Base-by-base conservation (phyloP, 495 filamentous ascomycete species). In the Pseudoneurospora amorphoporcata region DNA sequence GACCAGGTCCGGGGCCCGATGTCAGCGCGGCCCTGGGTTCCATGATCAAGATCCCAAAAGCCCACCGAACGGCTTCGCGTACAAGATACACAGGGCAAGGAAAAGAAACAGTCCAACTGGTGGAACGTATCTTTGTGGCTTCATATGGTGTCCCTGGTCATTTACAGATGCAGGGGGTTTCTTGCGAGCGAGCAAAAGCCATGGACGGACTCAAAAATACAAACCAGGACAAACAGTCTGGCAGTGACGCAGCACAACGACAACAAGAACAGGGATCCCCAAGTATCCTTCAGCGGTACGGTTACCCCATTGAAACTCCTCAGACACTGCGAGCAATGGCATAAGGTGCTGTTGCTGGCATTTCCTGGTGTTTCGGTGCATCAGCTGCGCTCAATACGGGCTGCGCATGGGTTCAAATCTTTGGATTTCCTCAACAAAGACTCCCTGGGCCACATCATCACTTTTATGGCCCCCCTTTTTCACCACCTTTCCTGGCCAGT, bases 81-180 rank as follows among this genome's bases (percentile, higher is more conserved):
- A 38, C 69, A 74, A 68, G 69, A 35, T 32, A 69, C 58, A 70
- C 61, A 70, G 72, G 40, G 61, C 61, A 35, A 23, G 10, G 29
- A 70, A 68, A 38, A 42, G 68, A 70, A 12, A 42, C 41, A 37
- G 69, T 61, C 45, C 37, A 39, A 37, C 42, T 17, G 72, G 37
- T 61, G 72, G 69, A 73, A 73, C 19, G 23, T 53, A 23, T 71
- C 45, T 70, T 53, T 58, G 29, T 39, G 61, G n/a, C 61, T 72
- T 68, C 38, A 68, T 40, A 29, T 68, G 29, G 38, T 40, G 58
- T 41, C 29, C 39, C 38, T 16, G 45, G 73, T 75, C 74, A 69
- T 41, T 32, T 42, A 72, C 76, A 71, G 72, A 76, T 77, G 9
- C 75, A 78, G 76, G 76, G 75, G 75, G 76, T 43, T 70, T 70